Base-by-base conservation (phyloP, 2,329 filamentous ascomycete species). In the Nigrospora sphaerica region DNA sequence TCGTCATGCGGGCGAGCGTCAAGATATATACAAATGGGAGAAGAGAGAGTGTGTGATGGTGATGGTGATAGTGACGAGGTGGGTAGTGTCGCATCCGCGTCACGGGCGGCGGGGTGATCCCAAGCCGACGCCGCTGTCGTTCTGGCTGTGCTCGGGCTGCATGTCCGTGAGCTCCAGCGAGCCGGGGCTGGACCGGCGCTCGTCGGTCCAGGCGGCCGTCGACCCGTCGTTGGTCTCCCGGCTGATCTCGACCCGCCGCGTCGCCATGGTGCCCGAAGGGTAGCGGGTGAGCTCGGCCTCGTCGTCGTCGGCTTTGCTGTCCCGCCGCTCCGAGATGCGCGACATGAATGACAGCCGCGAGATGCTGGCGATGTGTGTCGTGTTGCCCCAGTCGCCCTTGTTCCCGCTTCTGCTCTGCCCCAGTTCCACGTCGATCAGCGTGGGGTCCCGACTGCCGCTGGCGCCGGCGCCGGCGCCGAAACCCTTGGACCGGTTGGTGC, bases 381-480 rank as follows among this genome's bases (percentile, higher is more conserved):
- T 39, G 18, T 28, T 48, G 13, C 28, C 42, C 17, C 47, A 44
- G 16, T 38, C 35, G 18, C 47, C 37, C 28, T 42, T 32, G 12
- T 23, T 44, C 28, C 42, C n/a, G 33, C 37, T 32, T 32, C 48
- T 52, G n/a, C 40, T n/a, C 14, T 52, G 40, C 18, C 54, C 59
- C 4, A 50, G 46, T 42, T 68, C 65, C 10, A 68, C 44, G 31
- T 67, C 63, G 18, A 62, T 56, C 7, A 71, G 54, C 4, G 65
- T 66, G 12, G 70, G 52, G 28, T 72, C 68, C 23, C 32, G 38
- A 62, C 57, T 4, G 58, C 56, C 1, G 58, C 58, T n/a, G 11
- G 62, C 62, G 0, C 63, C 68, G 42, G 62, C 65, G 1, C 56
- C 63, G 2, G 62, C 62, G 57, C 64, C 65, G 12, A 48, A 49